Conservation (phyloP, 495 filamentous ascomycete species). For the Parathielavia hyrcaniae region DNA sequence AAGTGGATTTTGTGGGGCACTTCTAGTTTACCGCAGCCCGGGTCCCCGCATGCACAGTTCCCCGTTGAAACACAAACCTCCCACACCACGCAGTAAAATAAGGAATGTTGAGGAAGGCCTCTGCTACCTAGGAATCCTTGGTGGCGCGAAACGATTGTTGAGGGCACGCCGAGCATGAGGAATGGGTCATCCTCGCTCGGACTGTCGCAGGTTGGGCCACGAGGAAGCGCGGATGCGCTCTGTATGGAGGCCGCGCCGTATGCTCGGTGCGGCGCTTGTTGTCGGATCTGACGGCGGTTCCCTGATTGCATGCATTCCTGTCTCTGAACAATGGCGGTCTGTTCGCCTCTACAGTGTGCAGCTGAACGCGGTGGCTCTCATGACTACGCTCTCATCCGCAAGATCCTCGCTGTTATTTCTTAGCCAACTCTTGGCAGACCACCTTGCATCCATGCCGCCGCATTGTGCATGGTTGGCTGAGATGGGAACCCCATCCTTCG, state of each 20-base stretch:
- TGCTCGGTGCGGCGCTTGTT: not conserved
- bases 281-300: conserved; percentile 2
- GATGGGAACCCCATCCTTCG: not conserved
- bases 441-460: conserved; percentile 1
- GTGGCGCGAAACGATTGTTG: not conserved
- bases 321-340: not conserved
- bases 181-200: not conserved
- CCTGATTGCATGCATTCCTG: not conserved
- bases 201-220: conserved; percentile 5
- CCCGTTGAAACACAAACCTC: not conserved
- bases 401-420: conserved; percentile 7
- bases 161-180: not conserved
- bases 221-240: not conserved
- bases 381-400: conserved; percentile 3
- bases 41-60: not conserved
- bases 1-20: not conserved
- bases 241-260: conserved; percentile 6
- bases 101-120: no score
- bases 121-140: not conserved
- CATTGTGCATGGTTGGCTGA: not conserved
- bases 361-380: conserved; percentile 5
- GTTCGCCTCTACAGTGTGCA: not conserved
- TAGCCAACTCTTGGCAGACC: conserved; percentile 15
- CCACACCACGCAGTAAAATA: no score
- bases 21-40: not conserved